Base-by-base conservation (phyloP, 176 grass and related monocot species). In the Hyparrhenia diplandra region DNA sequence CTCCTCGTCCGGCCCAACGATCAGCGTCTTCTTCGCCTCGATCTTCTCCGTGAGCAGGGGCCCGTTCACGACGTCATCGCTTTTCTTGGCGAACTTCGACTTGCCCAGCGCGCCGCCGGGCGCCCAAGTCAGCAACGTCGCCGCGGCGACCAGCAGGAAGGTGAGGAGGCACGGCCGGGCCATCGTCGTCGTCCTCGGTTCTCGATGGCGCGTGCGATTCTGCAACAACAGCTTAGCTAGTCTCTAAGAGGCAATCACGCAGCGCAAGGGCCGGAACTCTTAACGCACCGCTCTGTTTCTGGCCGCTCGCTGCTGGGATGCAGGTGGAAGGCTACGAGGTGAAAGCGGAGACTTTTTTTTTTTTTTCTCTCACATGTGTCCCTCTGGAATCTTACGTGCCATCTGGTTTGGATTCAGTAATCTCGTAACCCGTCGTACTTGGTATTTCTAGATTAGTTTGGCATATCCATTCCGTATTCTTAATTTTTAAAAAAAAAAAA, bases 31-130 rank as follows among this genome's bases (percentile, higher is more conserved):
- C 66, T 89, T 91, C 29, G 88, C 68, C 25, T 69, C 7, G 67
- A 93, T 51, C 82, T 95, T 93, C 6, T 87, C 78, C 39, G 85
- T 98, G 5, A 95, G 82, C 30, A 91, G 65, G 18, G 86, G 88
- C 1, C 74, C 86, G 18, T 95, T 79, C 59, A 95, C 85, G 55
- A 93, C n/a, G 85, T 88, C 89, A 8, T 88, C 46, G 67, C 86
- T 79, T 70, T 88, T 91, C 66, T 67, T 87, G 83, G 71, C 64
- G 18, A 69, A 8, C 64, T 80, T 80, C 37, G 46, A n/a, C 78
- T 34, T 79, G 37, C 43, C 46, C 16, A 70, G 75, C 21, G 84
- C 72, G 42, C 41, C 54, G 29, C 23, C 55, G 20, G 71, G 47
- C 29, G 32, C 11, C 25, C 42, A 79, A 25, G 63, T 49, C 21